Evolutionary conservation across 2,329 filamentous ascomycete genomes (phyloP).

Genomic region (Bisporella sp.): DNA sequence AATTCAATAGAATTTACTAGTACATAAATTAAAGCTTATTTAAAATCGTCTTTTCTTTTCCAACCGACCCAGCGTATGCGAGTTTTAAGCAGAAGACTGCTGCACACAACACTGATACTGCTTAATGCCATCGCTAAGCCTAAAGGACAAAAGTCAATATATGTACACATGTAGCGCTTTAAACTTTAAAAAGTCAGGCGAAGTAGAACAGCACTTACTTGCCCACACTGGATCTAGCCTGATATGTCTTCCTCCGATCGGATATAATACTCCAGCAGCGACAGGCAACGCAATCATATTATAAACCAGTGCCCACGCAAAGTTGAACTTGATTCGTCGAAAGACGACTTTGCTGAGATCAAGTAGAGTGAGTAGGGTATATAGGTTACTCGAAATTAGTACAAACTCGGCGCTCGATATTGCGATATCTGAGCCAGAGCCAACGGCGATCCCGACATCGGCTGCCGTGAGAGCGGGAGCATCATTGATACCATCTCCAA

Average conservation of each 20-base stretch:
- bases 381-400: slow-evolving; percentile 1
- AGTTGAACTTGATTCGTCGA: slow-evolving; percentile 23
- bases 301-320: slow-evolving; percentile 57
- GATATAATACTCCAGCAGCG: slow-evolving; percentile 59
- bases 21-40: too few relatives aligned
- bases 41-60: background rate
- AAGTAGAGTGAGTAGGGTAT: slow-evolving; percentile 1
- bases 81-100: slow-evolving; percentile 61
- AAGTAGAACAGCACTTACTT: slow-evolving; percentile 29
- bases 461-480: slow-evolving; percentile 2
- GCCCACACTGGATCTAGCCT: slow-evolving; percentile 78
- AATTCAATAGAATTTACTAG: too few relatives aligned
- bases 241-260: slow-evolving; percentile 48
- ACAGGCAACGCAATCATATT: slow-evolving; percentile 58
- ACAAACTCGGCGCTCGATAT: slow-evolving; percentile 3
- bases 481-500: slow-evolving; percentile 6
- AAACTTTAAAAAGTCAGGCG: too few relatives aligned
- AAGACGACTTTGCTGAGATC: slow-evolving; percentile 1
- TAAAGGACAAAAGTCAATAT: background rate
- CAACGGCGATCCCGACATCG: slow-evolving; percentile 4
- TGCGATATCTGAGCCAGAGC: slow-evolving; percentile 5
- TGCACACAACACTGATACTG: slow-evolving; percentile 81
- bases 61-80: slow-evolving; percentile 29
- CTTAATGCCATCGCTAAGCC: slow-evolving; percentile 85
- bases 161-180: too few relatives aligned